Base-by-base conservation (phyloP, 2,329 filamentous ascomycete species). In the Pestalotiopsis sp. region DNA sequence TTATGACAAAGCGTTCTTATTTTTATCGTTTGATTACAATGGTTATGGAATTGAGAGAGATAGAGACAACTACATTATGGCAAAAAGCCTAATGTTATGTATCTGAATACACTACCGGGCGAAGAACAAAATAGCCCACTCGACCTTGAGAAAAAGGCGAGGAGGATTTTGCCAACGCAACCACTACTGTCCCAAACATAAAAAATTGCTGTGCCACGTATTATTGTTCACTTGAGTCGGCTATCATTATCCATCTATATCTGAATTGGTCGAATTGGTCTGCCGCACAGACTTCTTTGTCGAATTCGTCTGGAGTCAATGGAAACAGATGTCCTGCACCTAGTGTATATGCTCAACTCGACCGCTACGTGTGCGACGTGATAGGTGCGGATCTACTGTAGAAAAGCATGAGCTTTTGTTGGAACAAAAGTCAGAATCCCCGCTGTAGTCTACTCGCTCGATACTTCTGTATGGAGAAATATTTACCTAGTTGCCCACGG, bases 1-100 rank as follows among this genome's bases (percentile, higher is more conserved):
- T 38, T 62, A 41, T 20, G 38, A 64, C 36, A 64, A 64, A 64
- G 61, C 52, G 56, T 66, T 49, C n/a, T 23, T 41, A 27, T 56
- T 66, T 23, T 57, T 56, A 36, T 66, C 2, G 49, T 52, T 52
- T 52, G 7, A 17, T 49, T 49, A 4, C 40, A 38, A 2, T 40
- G 38, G 60, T 40, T 36, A 63, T 36, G 23, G 27, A 59, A 59
- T 27, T 59, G 23, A 12, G 36, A 27, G 57, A 36, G 25, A 27
- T 27, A 27, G 17, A 36, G 57, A 59, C 57, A 36, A 36, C 23
- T 23, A 52, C 45, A n/a, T n/a, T 1, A 23, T n/a, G 45, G 20
- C 17, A 20, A n/a, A n/a, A 52, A n/a, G 45, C n/a, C 45, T 9
- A 9, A 36, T 36, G 31, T 52, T 23, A 20, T 52, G 14, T 52